phyloP scores from a whole-genome alignment of 768 basidiomycete species.

The Termitomyces sp. region DNA sequence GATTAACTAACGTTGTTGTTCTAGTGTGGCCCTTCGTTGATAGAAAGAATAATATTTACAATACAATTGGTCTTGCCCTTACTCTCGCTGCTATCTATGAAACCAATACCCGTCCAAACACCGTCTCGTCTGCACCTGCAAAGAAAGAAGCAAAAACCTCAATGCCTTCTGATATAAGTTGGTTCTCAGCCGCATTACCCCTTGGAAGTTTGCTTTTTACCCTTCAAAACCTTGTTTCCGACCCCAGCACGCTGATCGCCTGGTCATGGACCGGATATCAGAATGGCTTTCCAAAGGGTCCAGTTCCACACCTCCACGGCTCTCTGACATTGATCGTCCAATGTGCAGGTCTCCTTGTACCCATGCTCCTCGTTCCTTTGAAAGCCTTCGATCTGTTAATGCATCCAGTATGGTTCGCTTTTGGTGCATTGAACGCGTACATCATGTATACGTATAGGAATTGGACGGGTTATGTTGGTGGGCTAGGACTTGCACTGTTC shows the following conservation, averaged over 20 bases:
- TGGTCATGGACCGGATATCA: slow-evolving; percentile 92
- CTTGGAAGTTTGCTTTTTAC: slow-evolving; percentile 68
- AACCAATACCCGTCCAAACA: slow-evolving; percentile 34
- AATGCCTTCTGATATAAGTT: not conserved
- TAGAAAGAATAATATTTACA: slow-evolving; percentile 59
- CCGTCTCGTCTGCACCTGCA: slow-evolving; percentile 7
- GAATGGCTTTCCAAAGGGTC: slow-evolving; percentile 53
- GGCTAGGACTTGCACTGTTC: slow-evolving; percentile 58
- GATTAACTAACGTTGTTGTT: slow-evolving; percentile 1
- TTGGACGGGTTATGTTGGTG: slow-evolving; percentile 68
- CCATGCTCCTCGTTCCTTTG: slow-evolving; percentile 16
- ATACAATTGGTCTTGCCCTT: slow-evolving; percentile 56
- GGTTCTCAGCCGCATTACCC: slow-evolving; percentile 38
- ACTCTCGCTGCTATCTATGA: slow-evolving; percentile 56
- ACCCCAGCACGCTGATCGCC: slow-evolving; percentile 72
- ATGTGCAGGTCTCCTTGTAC: slow-evolving; percentile 45
- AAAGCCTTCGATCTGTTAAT: slow-evolving; percentile 23
- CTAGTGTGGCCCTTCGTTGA: slow-evolving; percentile 79
- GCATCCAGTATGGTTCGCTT: slow-evolving; percentile 47
- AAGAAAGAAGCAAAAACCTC: not conserved
- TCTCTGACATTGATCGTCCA: slow-evolving; percentile 62
- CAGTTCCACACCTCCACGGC: slow-evolving; percentile 67
- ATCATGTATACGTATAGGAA: slow-evolving; percentile 54
- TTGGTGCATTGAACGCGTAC: slow-evolving; percentile 47
- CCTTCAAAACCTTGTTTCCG: slow-evolving; percentile 66